Evolutionary conservation across 345 rosid species (phyloP), one percentile per base, ranked within the genome.

Genomic region (Hibiscus syriacus): DNA sequence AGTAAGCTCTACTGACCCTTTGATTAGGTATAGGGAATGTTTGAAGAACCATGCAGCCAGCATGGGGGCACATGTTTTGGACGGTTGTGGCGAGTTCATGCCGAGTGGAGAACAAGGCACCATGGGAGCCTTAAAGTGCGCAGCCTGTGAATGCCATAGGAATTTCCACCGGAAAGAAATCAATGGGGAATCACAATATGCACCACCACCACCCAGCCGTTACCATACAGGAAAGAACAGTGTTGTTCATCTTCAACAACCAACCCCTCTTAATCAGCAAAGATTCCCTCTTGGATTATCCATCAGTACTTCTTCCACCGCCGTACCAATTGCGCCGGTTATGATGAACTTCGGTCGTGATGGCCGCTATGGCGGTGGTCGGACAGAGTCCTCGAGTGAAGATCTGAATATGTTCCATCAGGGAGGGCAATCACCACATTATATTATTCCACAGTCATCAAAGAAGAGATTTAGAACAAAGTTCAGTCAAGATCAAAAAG

Each of bases 31-130:
- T 61, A 77, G 62, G 77, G 90, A 90, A 76, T 90, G 97, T 77
- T 78, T 79, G 69, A 77, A 77, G 85, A 90, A 90, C 76, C 95
- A 88, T 64, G 95, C 92, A 17, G 90, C 90, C 0, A 81, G 81
- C 43, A 72, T 75, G 22, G 95, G 95, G 0, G 82, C 92, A 12
- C 82, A 80, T 39, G 89, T 86, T 3, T 70, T 79, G 5, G 97
- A 90, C 17, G 95, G 92, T 25, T 85, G 97, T n/a, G 86, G 92
- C 4, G 89, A 85, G 79, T 90, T 90, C 82, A 88, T 90, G 90
- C 74, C 97, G 0, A 55, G 79, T 39, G 92, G 92, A 2, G 85
- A 82, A 64, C 84, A 79, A 2, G 95, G 88, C n/a, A 82, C 82
- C 36, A 53, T 60, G 14, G 89, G 74, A 39, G 92, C 82, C 41